Evolutionary conservation across 768 basidiomycete genomes (phyloP).

Genomic region (Mycena chlorophos): DNA sequence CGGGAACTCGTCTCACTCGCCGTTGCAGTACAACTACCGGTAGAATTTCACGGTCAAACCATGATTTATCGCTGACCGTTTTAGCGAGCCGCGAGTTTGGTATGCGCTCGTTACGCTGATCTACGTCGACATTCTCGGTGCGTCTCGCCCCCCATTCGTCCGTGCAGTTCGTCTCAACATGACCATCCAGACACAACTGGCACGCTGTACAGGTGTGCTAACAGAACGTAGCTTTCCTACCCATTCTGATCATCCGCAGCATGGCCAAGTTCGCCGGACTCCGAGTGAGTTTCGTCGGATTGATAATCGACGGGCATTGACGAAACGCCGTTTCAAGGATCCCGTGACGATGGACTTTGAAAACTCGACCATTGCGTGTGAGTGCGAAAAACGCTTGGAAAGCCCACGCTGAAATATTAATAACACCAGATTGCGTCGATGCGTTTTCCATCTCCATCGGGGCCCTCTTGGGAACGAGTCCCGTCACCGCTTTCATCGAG

Average conservation of each 20-base stretch:
- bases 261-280: conserved; percentile 93
- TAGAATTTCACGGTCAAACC: conserved; percentile 16
- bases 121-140: conserved; percentile 83
- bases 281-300: conserved; percentile 33
- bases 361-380: conserved; percentile 71
- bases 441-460: conserved; percentile 82
- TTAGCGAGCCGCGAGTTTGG: conserved; percentile 74
- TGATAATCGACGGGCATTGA: neutral
- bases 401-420: neutral
- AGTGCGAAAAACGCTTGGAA: neutral
- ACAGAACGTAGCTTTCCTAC: neutral
- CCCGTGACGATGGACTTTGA: conserved; percentile 86
- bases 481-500: conserved; percentile 82
- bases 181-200: conserved; percentile 53
- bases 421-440: conserved; percentile 59
- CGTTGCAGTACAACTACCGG: conserved; percentile 49
- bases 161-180: neutral
- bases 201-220: conserved; percentile 73
- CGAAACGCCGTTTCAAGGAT: conserved; percentile 34
- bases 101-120: conserved; percentile 88
- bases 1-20: neutral
- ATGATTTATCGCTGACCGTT: conserved; percentile 21
- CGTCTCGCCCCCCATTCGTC: conserved; percentile 24
- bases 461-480: conserved; percentile 75
- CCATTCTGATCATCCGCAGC: neutral